phyloP scores from a whole-genome alignment of 2,329 filamentous ascomycete genomes.

The Diaporthe aspalathi region DNA sequence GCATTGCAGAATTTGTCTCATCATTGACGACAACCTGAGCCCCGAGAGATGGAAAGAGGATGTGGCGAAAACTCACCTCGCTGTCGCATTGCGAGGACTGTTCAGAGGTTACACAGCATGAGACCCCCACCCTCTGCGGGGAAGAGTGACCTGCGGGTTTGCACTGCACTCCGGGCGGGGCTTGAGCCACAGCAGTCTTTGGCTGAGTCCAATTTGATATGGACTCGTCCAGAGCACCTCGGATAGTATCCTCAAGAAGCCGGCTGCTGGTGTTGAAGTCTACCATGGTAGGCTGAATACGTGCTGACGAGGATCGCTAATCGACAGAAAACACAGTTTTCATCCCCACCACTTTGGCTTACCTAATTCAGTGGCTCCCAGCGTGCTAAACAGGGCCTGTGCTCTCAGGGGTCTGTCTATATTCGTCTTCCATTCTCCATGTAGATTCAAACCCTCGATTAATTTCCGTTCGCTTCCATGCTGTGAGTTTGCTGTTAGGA shows the following conservation, averaged over 20 bases:
- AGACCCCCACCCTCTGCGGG: not conserved
- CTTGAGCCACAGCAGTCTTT: not conserved
- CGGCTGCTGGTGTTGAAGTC: not conserved
- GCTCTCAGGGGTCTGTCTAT: constrained; percentile 8
- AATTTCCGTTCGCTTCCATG: not conserved
- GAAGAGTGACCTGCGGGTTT: not conserved
- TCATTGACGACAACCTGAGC: constrained; percentile 36
- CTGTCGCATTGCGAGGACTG: too few species aligned
- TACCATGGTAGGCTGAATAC: not conserved
- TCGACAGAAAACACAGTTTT: constrained; percentile 18
- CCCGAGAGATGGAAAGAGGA: not conserved
- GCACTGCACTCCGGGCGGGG: not conserved
- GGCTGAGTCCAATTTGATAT: too few species aligned
- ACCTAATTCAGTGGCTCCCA: constrained; percentile 29
- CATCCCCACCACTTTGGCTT: constrained; percentile 29
- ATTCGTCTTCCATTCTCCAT: not conserved
- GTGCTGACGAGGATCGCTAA: not conserved
- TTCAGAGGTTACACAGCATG: too few species aligned
- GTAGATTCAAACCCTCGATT: not conserved
- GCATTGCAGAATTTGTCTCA: constrained; percentile 43
- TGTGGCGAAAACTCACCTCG: not conserved
- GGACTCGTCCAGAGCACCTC: not conserved
- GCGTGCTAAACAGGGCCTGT: constrained; percentile 27
- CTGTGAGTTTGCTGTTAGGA: not conserved
- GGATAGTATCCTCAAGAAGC: too few species aligned